phyloP scores from a whole-genome alignment of 2,329 filamentous ascomycete species.

The Trichoderma sp. region DNA sequence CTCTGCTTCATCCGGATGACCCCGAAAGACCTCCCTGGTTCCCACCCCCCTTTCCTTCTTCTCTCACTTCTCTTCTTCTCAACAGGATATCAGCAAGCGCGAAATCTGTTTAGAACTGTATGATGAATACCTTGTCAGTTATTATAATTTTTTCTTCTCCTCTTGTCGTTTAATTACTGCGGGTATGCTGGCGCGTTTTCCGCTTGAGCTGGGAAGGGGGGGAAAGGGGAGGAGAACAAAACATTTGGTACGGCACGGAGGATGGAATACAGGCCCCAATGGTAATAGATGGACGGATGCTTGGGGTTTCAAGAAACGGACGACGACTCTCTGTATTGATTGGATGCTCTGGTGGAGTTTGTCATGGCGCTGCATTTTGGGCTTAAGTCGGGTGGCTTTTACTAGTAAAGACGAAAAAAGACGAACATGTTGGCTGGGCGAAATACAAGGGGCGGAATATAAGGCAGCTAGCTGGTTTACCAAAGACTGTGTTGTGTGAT shows the following conservation, averaged over 20 bases:
- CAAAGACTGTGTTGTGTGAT: background rate
- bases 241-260: background rate
- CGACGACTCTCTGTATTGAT: background rate
- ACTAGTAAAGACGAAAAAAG: background rate
- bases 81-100: constrained; percentile 13
- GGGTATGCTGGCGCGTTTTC: constrained; percentile 3
- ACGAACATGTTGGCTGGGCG: background rate
- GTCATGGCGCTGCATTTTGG: constrained; percentile 11
- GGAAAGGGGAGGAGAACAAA: background rate
- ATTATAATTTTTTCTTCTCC: background rate
- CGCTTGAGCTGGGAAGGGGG: background rate
- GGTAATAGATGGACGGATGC: background rate
- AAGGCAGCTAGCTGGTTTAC: background rate
- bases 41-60: background rate
- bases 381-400: background rate
- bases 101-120: background rate
- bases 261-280: background rate
- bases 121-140: background rate
- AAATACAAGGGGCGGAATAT: background rate
- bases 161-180: constrained; percentile 1
- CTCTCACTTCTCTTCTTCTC: constrained; percentile 7
- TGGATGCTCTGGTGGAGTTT: constrained; percentile 4
- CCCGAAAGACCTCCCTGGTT: background rate
- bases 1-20: background rate
- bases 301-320: background rate